These are phyloP conservation scores for Cryoendolithus antarcticus DNA, from an alignment of 2,329 filamentous ascomycete species.

Conservation along the genomic window DNA sequence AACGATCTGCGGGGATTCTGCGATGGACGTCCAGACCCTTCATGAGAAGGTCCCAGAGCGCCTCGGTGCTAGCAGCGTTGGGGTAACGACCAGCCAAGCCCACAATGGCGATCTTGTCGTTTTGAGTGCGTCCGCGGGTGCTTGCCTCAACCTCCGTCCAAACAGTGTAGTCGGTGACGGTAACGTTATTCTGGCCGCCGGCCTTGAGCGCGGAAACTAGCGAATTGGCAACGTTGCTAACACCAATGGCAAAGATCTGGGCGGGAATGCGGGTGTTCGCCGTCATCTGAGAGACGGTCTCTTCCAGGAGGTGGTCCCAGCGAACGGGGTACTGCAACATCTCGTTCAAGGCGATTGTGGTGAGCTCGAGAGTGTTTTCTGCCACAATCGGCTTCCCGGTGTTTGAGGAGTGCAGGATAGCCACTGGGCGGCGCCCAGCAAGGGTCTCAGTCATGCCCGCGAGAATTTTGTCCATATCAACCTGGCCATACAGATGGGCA, in stretches of 20 bases:
- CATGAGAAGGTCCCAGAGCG: conserved; percentile 62
- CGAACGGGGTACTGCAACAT: conserved; percentile 36
- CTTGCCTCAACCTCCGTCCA: conserved; percentile 26
- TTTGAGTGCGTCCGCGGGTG: conserved; percentile 34
- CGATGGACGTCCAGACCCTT: conserved; percentile 64
- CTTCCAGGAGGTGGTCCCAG: conserved; percentile 38
- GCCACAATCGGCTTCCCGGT: conserved; percentile 35
- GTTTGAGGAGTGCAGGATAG: conserved; percentile 35
- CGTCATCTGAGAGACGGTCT: conserved; percentile 36
- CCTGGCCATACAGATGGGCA: conserved; percentile 39
- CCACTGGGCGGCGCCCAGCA: conserved; percentile 29
- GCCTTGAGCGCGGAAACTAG: conserved; percentile 41
- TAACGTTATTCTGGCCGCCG: conserved; percentile 32
- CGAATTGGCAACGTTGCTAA: conserved; percentile 42
- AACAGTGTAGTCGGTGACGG: conserved; percentile 31
- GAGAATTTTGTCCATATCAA: conserved; percentile 41
- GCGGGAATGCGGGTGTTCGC: conserved; percentile 27
- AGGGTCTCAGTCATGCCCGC: conserved; percentile 28
- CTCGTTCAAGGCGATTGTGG: conserved; percentile 31
- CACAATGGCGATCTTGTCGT: conserved; percentile 71
- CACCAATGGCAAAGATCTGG: conserved; percentile 37
- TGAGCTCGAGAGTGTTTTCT: conserved; percentile 33
- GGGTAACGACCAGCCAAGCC: conserved; percentile 71
- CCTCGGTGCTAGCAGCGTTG: conserved; percentile 56
- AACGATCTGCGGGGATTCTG: conserved; percentile 55